Conservation (phyloP, 306 rosid genomes). For the Cicer cuneatum region DNA sequence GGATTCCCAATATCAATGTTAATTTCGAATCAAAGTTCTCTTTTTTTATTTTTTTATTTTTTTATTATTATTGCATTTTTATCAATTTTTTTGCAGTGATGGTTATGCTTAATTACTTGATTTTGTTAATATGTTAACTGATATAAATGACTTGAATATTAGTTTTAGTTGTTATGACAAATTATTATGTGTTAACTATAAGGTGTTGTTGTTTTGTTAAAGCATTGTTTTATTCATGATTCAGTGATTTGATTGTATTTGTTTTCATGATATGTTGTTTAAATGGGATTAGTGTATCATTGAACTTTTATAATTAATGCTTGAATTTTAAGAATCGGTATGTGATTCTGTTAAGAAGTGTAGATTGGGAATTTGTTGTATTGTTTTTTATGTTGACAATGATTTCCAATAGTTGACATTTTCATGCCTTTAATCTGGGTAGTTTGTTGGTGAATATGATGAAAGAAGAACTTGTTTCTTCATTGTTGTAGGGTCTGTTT, state of each 20-base stretch:
- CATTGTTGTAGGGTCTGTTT: background rate
- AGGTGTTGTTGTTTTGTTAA: background rate
- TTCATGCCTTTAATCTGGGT: background rate
- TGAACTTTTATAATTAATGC: background rate
- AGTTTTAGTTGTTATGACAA: background rate
- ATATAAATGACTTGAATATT: background rate
- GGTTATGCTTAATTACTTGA: background rate
- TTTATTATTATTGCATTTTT: background rate
- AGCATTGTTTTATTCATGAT: background rate
- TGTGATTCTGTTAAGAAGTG: background rate
- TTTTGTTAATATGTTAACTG: background rate
- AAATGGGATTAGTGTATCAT: background rate
- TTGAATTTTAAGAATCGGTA: background rate
- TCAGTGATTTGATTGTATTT: background rate
- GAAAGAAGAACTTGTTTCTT: constrained; percentile 6
- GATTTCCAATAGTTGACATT: background rate
- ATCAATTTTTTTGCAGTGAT: background rate
- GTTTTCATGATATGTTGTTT: constrained; percentile 4
- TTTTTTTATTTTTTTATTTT: constrained; percentile 1
- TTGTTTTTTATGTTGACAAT: background rate
- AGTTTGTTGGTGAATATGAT: constrained; percentile 1
- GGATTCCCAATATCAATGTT: background rate
- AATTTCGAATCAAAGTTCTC: background rate
- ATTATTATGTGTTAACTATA: background rate
- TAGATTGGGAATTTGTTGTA: background rate